Evolutionary conservation across 2,329 filamentous ascomycete species (phyloP), one percentile per base, ranked within the genome.

Genomic region (Aspergillus chevalieri): DNA sequence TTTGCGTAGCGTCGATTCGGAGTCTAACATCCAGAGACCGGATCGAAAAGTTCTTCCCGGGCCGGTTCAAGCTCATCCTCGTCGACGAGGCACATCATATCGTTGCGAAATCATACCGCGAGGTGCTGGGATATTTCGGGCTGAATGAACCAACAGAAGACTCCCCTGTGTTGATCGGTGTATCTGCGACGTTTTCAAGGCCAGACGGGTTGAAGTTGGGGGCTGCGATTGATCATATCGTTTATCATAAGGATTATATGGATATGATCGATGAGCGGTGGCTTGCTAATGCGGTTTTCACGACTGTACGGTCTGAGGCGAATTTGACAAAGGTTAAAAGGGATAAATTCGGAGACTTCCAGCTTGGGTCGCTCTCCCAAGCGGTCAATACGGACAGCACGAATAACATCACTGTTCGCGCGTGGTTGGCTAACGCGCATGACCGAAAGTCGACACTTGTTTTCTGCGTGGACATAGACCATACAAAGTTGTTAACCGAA

Each of bases 71-170:
- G 70, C 81, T 98, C 0, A 74, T 98, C 0, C 78, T 98, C 2
- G 92, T 98, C 3, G 93, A 98, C 57, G 93, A 98, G 70, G 93
- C 92, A 4, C 93, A 98, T 66, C 93, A 98, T 68, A 95, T 97
- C 47, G 91, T 96, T 42, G 87, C 93, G 0, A 78, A 82, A 2
- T 83, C 84, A 6, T 97, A 97, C 63, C 76, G 94, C 53, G 78
- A 80, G 39, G 79, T 84, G 0, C 74, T 98, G 44, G 74, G 79
- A n/a, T 83, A 97, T 67, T 95, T 98, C 65, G 82, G 84, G 0
- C 78, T 95, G 55, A 74, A 76, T 10, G 70, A 81, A 48, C 60
- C 71, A 45, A 75, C 72, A 55, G 57, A 69, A 3, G 52, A 66
- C 33, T 76, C 79, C 10, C 85, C 88, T 0, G 80, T 83, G 15